A percentile compares a stretch with the other conserved stretches of the same genome.
These are phyloP conservation scores for Paecilomyces dactylethromorphus DNA, from an alignment of 2,329 filamentous ascomycete species.

Conservation along the genomic window DNA sequence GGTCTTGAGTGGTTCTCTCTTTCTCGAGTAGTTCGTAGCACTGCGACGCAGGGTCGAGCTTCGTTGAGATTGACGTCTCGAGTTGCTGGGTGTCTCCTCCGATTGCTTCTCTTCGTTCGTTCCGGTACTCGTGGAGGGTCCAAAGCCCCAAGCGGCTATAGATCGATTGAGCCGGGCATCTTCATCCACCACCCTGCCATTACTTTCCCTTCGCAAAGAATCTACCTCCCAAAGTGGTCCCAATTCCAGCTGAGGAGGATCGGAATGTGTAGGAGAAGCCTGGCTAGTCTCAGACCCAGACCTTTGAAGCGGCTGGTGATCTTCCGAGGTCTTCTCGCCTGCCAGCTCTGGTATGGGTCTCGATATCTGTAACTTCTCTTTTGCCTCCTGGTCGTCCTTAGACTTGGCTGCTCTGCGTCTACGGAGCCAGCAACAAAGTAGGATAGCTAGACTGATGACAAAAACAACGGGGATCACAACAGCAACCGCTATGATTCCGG, in stretches of 20 bases:
- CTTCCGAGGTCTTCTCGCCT: slow-evolving; percentile 17
- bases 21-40: slow-evolving; percentile 21
- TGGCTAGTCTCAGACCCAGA: slow-evolving; percentile 16
- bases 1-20: slow-evolving; percentile 27
- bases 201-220: slow-evolving; percentile 14
- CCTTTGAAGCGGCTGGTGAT: slow-evolving; percentile 12
- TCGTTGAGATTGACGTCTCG: slow-evolving; percentile 21
- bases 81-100: slow-evolving; percentile 17
- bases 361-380: slow-evolving; percentile 15
- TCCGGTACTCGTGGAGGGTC: slow-evolving; percentile 15
- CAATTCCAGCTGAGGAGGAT: slow-evolving; percentile 28
- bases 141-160: slow-evolving; percentile 23
- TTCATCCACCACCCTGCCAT: slow-evolving; percentile 11
- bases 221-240: slow-evolving; percentile 24
- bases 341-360: slow-evolving; percentile 16
- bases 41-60: slow-evolving; percentile 22
- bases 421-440: slow-evolving; percentile 30
- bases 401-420: slow-evolving; percentile 20
- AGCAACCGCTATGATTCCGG: slow-evolving; percentile 30
- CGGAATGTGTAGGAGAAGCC: slow-evolving; percentile 15
- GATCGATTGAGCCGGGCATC: slow-evolving; percentile 21
- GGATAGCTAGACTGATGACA: slow-evolving; percentile 18
- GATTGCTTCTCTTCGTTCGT: slow-evolving; percentile 15
- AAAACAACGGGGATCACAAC: slow-evolving; percentile 28
- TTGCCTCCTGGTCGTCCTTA: slow-evolving; percentile 8